Percentiles rank a stretch among this genome's conserved stretches.
Evolutionary conservation across 441 rosid genomes (phyloP).

Genomic region (Populus hybrid): DNA sequence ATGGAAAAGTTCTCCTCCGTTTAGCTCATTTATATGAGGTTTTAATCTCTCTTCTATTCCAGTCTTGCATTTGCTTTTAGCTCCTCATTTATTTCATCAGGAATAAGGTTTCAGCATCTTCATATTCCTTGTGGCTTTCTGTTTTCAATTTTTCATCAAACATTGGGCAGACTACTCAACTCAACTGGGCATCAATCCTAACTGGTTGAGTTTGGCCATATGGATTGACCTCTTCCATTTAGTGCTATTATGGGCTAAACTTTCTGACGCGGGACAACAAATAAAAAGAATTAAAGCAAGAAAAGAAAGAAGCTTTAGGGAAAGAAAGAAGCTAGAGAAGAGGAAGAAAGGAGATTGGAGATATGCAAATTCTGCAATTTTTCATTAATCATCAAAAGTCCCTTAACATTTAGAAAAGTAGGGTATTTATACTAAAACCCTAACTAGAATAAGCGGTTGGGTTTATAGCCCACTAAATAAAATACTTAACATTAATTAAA

Average conservation of each 20-base stretch:
- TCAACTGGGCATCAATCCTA: neutral
- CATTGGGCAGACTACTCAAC: neutral
- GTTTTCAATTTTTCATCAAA: neutral
- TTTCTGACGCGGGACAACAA: too few species aligned
- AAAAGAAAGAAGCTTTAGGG: too few species aligned
- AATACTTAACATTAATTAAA: too few species aligned
- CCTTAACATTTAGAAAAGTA: too few species aligned
- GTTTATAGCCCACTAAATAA: too few species aligned
- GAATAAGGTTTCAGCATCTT: neutral
- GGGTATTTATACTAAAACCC: too few species aligned
- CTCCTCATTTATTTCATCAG: neutral
- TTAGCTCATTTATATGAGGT: conserved; percentile 58
- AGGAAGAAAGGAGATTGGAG: too few species aligned
- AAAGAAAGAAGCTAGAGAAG: too few species aligned
- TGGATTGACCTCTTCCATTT: neutral
- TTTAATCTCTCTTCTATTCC: neutral
- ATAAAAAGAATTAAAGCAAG: too few species aligned
- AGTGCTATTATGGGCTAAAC: neutral
- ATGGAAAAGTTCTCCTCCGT: conserved; percentile 45
- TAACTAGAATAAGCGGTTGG: too few species aligned
- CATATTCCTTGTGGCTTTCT: neutral
- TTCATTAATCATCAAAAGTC: too few species aligned
- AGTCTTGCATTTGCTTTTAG: neutral
- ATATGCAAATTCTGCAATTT: too few species aligned
- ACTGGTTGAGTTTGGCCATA: neutral